Percentiles rank a stretch among this genome's conserved stretches.
Conservation (phyloP, 352 stramenopile species). For the Phytophthora sansomeana region DNA sequence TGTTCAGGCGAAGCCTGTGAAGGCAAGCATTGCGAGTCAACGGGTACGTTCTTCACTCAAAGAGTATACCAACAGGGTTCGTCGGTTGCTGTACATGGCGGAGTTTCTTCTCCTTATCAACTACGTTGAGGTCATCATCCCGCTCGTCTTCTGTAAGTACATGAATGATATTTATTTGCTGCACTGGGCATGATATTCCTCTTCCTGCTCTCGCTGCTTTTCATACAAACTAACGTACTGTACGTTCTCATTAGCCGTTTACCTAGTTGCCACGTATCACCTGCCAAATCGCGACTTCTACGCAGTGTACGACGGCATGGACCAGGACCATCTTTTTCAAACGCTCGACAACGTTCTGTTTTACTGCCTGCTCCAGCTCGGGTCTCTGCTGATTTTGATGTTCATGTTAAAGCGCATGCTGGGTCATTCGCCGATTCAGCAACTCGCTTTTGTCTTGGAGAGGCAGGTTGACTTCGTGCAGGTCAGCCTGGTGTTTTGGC, state of each 20-base stretch:
- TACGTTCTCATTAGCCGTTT: constrained; percentile 4
- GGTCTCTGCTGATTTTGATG: constrained; percentile 6
- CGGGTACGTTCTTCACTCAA: no score
- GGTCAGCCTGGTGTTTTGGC: constrained; percentile 40
- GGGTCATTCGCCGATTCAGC: constrained; percentile 18
- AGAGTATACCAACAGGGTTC: not conserved
- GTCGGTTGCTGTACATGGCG: constrained; percentile 20
- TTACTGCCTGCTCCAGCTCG: constrained; percentile 12
- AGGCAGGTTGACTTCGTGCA: constrained; percentile 33
- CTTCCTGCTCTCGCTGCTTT: no score
- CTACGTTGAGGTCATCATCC: constrained; percentile 31
- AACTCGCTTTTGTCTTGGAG: constrained; percentile 48
- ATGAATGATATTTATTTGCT: no score
- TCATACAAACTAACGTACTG: no score
- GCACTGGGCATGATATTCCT: no score
- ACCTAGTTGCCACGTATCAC: constrained; percentile 9
- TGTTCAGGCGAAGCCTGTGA: no score
- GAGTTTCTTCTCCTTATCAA: constrained; percentile 29
- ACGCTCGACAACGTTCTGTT: constrained; percentile 15
- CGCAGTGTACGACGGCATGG: constrained; percentile 3
- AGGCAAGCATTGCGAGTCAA: no score
- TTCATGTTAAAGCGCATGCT: constrained; percentile 9
- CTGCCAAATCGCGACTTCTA: constrained; percentile 29
- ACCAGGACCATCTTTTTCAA: not conserved
- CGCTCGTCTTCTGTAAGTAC: constrained; percentile 36